Evolutionary conservation across 768 basidiomycete genomes (phyloP), one percentile per base, ranked within the genome.

Genomic region (Trametes meyenii): DNA sequence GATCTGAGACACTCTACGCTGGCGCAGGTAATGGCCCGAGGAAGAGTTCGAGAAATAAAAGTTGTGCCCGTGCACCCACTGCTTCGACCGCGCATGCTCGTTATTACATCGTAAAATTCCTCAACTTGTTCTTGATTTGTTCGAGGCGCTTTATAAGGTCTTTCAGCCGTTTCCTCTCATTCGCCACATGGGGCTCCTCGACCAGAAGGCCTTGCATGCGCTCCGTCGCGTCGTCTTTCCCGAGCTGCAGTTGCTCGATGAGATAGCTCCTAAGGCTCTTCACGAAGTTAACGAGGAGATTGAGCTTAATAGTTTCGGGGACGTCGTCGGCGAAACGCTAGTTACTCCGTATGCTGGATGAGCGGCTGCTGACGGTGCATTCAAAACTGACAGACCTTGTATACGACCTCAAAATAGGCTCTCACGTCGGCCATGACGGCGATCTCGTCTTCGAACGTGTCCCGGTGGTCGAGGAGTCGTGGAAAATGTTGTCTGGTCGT

Each of bases 371-470:
- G 19, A 4, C 8, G 29, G 29, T 33, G 29, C 29, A 3, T 33
- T 3, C 8, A 33, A 33, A 33, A 8, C 29, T 8, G 29, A 86
- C 35, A 43, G 11, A 65, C 61, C 42, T 53, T 61, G 54, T 58
- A 16, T 57, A 21, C 68, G 85, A 89, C 87, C 77, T 89, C 84
- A 71, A 89, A 90, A 64, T 89, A 89, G 0, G 83, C 86, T 10
- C 86, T 76, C 4, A 89, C 85, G 58, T 85, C 81, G 0, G 86
- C 86, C 87, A 90, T 89, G 62, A 89, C 84, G 2, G 68, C 63
- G 11, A 90, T 66, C 0, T 85, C 85, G 0, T 80, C 76, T 38
- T 85, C 76, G 40, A 83, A 78, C 7, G 23, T 38, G 16, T 42
- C 46, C 13, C 8, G 14, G 16, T 24, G 67, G 81, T 85, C 61